Evolutionary conservation across 371 early-diverging fungal species (phyloP), one percentile per base, ranked within the genome.

Genomic region (Cladochytrium tenue): DNA sequence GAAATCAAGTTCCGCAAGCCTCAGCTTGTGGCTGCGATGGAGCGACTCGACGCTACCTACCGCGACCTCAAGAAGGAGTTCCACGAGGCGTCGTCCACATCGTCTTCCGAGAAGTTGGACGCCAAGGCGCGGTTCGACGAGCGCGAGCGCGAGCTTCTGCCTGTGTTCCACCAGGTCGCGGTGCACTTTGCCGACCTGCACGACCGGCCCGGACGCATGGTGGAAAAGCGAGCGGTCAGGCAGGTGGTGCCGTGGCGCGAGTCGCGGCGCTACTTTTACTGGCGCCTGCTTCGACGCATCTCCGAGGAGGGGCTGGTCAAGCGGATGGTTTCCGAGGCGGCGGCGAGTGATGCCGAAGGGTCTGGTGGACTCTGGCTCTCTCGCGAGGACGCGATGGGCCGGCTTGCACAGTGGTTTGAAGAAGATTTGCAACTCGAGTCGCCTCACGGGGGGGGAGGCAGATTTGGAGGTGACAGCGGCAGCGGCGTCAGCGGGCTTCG

Each of bases 1-100:
- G 95, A 94, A 72, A 96, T 99, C 86, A 99, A 99, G 87, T 97
- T 91, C 91, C 92, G 98, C 53, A 91, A 90, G 79, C 92, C 95
- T 31, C 79, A 93, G 75, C 68, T 96, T 68, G 70, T 95, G 55
- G 89, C 92, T 2, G 89, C 94, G 32, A 95, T 97, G 91, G 95
- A 92, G 72, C 90, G 97, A 31, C 70, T 97, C 56, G 96, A 97
- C 70, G 74, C 81, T 28, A 76, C 79, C 61, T 93, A 93, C 81
- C 82, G 87, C 32, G 69, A 76, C 2, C 81, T 94, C 68, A 95
- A 94, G 83, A 72, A 72, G 32, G 74, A 84, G 51, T 76, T 90
- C 26, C 77, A 81, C 32, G 81, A 83, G 52, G 78, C 85, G 27
- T 71, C 73, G 23, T 43, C 43, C 13, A 13, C 43, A 7, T 43